These are phyloP conservation scores for Boeremia lycopersici DNA, from an alignment of 2,329 filamentous ascomycete genomes.

Conservation along the genomic window DNA sequence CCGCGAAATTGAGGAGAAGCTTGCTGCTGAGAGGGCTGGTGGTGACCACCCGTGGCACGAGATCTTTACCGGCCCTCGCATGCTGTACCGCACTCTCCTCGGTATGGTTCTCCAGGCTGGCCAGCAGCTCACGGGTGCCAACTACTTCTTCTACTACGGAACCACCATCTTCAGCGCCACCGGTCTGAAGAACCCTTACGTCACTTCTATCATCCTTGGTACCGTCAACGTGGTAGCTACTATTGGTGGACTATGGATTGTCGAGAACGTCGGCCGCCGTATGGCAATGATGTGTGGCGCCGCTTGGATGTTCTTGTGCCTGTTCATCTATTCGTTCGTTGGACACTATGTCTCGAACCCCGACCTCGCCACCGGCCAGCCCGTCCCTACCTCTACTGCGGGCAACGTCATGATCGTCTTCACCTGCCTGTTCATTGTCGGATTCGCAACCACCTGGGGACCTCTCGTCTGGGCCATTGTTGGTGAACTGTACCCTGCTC, in stretches of 20 bases:
- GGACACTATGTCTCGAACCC: constrained; percentile 49
- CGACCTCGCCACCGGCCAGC: constrained; percentile 31
- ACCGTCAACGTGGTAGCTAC: constrained; percentile 58
- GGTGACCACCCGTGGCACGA: constrained; percentile 57
- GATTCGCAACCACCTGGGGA: constrained; percentile 72
- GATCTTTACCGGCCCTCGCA: constrained; percentile 69
- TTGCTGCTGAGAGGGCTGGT: constrained; percentile 57
- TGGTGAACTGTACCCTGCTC: constrained; percentile 69
- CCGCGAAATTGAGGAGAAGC: constrained; percentile 61
- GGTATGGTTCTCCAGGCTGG: constrained; percentile 68
- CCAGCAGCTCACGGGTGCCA: constrained; percentile 72
- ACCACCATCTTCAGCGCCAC: constrained; percentile 54
- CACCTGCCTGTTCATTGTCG: constrained; percentile 70
- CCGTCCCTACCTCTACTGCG: constrained; percentile 48
- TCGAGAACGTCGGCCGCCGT: constrained; percentile 55
- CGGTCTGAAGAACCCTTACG: constrained; percentile 52
- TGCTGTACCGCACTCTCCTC: constrained; percentile 67
- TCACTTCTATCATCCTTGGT: constrained; percentile 57
- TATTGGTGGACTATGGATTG: constrained; percentile 53
- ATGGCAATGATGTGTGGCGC: constrained; percentile 54
- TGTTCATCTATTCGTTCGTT: constrained; percentile 60
- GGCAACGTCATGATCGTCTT: constrained; percentile 70
- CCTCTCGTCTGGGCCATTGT: constrained; percentile 74
- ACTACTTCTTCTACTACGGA: constrained; percentile 68
- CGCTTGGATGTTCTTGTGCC: constrained; percentile 61